These are phyloP conservation scores for Giardia muris DNA, from an alignment of 208 protist genomes.

Conservation along the genomic window DNA sequence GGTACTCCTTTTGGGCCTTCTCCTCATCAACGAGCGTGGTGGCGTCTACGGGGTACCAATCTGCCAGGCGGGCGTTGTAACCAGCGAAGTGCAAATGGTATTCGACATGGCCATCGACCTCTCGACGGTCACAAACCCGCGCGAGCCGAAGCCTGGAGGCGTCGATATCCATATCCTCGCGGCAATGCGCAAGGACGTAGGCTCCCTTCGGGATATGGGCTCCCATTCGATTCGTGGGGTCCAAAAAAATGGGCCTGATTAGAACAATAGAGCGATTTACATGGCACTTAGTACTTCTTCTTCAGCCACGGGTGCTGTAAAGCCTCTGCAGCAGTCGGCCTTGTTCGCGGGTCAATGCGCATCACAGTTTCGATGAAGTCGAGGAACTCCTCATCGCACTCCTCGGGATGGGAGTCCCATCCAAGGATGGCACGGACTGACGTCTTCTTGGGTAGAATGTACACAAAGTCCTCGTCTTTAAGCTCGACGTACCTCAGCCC, in stretches of 20 bases:
- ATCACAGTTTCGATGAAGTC: constrained; percentile 30
- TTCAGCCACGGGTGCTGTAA: constrained; percentile 30
- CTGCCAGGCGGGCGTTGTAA: background rate
- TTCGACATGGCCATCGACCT: background rate
- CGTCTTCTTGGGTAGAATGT: background rate
- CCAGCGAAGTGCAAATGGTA: background rate
- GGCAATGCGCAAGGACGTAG: no score
- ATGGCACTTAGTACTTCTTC: background rate
- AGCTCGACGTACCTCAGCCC: background rate
- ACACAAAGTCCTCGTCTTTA: background rate
- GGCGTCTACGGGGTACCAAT: background rate
- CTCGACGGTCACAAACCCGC: no score
- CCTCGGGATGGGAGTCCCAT: background rate
- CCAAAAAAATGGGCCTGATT: no score
- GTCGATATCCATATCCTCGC: no score
- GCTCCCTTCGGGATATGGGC: no score
- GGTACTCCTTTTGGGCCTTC: background rate
- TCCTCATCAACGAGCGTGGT: background rate
- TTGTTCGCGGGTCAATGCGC: constrained; percentile 20
- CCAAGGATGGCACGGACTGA: background rate
- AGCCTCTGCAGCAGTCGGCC: constrained; percentile 31
- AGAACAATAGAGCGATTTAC: no score
- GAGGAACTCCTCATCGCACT: background rate
- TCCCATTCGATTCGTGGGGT: no score
- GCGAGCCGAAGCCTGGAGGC: no score